Base-by-base conservation (phyloP, 768 basidiomycete genomes). In the Obba rivulosa region DNA sequence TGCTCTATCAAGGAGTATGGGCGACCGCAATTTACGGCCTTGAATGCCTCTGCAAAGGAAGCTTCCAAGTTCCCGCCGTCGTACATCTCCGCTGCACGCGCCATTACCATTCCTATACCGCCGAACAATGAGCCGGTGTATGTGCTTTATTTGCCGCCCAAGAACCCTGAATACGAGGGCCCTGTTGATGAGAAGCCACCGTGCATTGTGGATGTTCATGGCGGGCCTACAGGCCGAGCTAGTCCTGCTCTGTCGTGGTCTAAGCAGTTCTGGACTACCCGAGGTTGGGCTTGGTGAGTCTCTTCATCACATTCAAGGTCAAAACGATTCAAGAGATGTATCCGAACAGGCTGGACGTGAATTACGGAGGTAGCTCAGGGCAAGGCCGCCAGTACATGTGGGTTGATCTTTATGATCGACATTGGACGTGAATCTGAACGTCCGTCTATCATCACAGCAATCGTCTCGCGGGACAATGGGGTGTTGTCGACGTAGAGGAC, bases 291-390 rank as follows among this genome's bases (percentile, higher is more conserved):
- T n/a, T 87, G 83, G 86, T 85, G 54, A 45, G 69, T 46, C 2
- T 42, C 34, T 44, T n/a, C 10, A 31, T 8, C 25, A 14, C n/a
- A n/a, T n/a, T n/a, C n/a, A n/a, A n/a, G n/a, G n/a, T n/a, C n/a
- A n/a, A n/a, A n/a, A n/a, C n/a, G 24, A n/a, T n/a, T n/a, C n/a
- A n/a, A n/a, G n/a, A n/a, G n/a, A n/a, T n/a, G 20, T 25, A n/a
- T 3, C n/a, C 3, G 23, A 48, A 13, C 17, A 31, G 25, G 23
- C 34, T n/a, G 31, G 84, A 85, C 46, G 85, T 92, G 37, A 84
- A 91, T 56, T 85, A 88, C 51, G 76, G 85, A 1, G 90, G 88
- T 0, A 86, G 84, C 0, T 78, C 79, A 4, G 82, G 87, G 0
- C 88, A 83, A 57, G 89, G 89, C 0, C 75, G 84, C 3, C 66